These are phyloP conservation scores for Silene coronaria DNA, from an alignment of 179 eudicot genomes.

Conservation along the genomic window DNA sequence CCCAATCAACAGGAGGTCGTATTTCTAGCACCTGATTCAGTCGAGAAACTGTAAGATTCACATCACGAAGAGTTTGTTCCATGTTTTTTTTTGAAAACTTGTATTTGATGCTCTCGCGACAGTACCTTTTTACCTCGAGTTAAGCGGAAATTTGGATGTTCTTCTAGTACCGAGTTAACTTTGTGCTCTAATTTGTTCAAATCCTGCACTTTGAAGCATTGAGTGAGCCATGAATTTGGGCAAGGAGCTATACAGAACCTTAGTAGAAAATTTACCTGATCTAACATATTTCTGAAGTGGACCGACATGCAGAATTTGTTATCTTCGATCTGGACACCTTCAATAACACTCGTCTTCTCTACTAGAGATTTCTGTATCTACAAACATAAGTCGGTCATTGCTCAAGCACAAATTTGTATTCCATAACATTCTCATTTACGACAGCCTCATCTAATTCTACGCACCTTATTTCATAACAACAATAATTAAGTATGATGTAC, in stretches of 20 bases:
- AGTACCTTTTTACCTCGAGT: constrained; percentile 58
- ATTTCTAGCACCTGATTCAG: constrained; percentile 53
- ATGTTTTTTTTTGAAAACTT: neutral
- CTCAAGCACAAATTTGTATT: neutral
- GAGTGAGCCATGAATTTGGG: neutral
- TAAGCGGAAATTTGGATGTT: constrained; percentile 48
- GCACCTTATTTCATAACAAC: too few relatives aligned
- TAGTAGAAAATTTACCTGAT: constrained; percentile 7
- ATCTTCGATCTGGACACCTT: constrained; percentile 66
- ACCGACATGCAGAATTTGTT: constrained; percentile 77
- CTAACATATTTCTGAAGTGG: constrained; percentile 60
- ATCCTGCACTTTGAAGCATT: constrained; percentile 29
- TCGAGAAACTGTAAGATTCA: neutral
- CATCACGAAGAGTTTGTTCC: neutral
- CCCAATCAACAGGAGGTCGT: constrained; percentile 70
- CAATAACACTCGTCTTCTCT: constrained; percentile 44
- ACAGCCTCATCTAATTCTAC: too few relatives aligned
- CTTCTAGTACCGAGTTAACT: constrained; percentile 37
- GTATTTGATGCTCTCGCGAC: neutral
- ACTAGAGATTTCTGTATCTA: constrained; percentile 29
- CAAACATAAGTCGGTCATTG: neutral
- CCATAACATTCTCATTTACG: too few relatives aligned
- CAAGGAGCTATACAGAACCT: neutral
- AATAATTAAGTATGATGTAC: too few relatives aligned
- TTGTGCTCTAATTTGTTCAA: constrained; percentile 35